These are phyloP conservation scores for Poterioochromonas sp. DNA, from an alignment of 352 stramenopile species.

Conservation along the genomic window DNA sequence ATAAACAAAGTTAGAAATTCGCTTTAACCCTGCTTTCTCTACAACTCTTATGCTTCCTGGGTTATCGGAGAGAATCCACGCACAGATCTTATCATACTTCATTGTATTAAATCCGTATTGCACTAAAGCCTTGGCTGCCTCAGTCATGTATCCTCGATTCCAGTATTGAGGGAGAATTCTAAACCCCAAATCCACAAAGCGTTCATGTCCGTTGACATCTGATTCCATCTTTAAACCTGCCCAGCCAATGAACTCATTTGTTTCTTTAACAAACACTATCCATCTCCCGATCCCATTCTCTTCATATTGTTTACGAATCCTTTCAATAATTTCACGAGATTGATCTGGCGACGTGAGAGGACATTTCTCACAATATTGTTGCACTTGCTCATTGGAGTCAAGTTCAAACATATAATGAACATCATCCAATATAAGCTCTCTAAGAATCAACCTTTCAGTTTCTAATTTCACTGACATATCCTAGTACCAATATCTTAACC, in stretches of 20 bases:
- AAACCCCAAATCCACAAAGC: not conserved
- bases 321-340: not conserved
- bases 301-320: not conserved
- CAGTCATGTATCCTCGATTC: not conserved
- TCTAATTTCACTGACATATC: too few species aligned
- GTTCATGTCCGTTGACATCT: not conserved
- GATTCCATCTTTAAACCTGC: not conserved
- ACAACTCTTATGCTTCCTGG: too few species aligned
- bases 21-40: too few species aligned
- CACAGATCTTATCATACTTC: not conserved
- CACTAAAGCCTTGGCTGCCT: not conserved
- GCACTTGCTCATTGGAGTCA: not conserved
- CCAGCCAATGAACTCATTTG: not conserved
- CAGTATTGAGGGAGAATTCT: not conserved
- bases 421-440: not conserved
- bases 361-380: not conserved
- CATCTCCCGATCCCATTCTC: not conserved
- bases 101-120: not conserved
- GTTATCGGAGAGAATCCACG: not conserved
- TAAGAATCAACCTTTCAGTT: not conserved
- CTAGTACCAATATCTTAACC: too few species aligned
- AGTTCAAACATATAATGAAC: not conserved
- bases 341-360: not conserved
- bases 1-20: too few species aligned
- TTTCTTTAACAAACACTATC: not conserved